These are phyloP conservation scores for Cinnamomum chago DNA, from an alignment of 164 flowering plant genomes.

Conservation along the genomic window DNA sequence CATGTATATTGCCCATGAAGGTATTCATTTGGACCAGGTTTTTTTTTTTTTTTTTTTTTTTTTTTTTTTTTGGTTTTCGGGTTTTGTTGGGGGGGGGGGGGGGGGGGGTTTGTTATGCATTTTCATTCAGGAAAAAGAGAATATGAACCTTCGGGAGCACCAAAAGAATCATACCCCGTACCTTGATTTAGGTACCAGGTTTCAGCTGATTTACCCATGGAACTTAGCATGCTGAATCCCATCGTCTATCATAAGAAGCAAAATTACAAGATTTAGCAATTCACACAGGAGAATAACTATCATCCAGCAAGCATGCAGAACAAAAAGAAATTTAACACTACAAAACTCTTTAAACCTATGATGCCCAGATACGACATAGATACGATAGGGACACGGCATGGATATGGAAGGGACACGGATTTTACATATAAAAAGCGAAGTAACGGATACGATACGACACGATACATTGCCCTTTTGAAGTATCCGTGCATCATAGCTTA, in stretches of 20 bases:
- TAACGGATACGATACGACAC: no score
- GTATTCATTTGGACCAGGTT: background rate
- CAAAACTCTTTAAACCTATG: background rate
- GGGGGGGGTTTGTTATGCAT: background rate
- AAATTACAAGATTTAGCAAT: background rate
- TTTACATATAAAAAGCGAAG: no score
- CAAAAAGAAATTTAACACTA: background rate
- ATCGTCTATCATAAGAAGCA: constrained; percentile 2
- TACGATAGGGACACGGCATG: no score
- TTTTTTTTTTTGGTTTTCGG: no score
- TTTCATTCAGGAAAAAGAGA: background rate
- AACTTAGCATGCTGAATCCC: constrained; percentile 1
- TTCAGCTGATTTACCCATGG: constrained; percentile 1
- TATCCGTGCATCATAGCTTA: no score
- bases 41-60: no score
- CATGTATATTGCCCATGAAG: background rate
- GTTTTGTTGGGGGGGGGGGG: no score
- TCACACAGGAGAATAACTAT: background rate
- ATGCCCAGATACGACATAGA: no score
- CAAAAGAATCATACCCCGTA: constrained; percentile 5
- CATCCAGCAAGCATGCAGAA: background rate
- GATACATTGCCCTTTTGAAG: no score
- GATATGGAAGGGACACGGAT: no score
- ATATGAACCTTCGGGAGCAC: constrained; percentile 4
- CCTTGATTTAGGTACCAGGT: constrained; percentile 6